phyloP scores from a whole-genome alignment of 495 filamentous ascomycete genomes.

The Aspergillus incahuasiensis region DNA sequence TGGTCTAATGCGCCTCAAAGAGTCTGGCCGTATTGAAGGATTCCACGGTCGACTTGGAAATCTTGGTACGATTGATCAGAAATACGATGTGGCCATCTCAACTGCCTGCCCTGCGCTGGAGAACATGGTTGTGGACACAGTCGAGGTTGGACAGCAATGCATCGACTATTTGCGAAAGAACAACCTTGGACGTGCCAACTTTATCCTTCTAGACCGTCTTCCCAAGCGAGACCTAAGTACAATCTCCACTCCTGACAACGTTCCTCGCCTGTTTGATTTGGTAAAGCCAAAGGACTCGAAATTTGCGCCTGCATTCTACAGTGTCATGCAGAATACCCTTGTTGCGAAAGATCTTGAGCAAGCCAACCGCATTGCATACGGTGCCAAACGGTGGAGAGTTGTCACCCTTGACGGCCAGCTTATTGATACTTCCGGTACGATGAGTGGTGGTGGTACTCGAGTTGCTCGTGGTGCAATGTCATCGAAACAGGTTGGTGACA shows the following conservation, averaged over 20 bases:
- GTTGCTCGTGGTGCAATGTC: slow-evolving; percentile 92
- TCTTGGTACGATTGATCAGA: slow-evolving; percentile 88
- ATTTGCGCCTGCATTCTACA: slow-evolving; percentile 91
- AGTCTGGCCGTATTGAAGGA: slow-evolving; percentile 92
- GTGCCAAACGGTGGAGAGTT: slow-evolving; percentile 86
- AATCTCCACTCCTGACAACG: slow-evolving; percentile 86
- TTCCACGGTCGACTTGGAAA: slow-evolving; percentile 96
- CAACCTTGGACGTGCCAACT: slow-evolving; percentile 93
- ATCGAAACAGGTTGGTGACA: slow-evolving; percentile 82
- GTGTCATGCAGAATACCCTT: slow-evolving; percentile 85
- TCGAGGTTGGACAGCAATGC: slow-evolving; percentile 93
- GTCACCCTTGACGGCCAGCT: slow-evolving; percentile 93
- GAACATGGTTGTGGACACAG: slow-evolving; percentile 92
- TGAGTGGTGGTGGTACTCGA: slow-evolving; percentile 91
- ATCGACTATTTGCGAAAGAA: slow-evolving; percentile 97
- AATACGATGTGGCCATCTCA: slow-evolving; percentile 94
- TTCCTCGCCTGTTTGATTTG: slow-evolving; percentile 87
- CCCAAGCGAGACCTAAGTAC: slow-evolving; percentile 66
- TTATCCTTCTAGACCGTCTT: slow-evolving; percentile 89
- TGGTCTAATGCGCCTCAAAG: slow-evolving; percentile 88
- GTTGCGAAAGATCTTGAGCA: slow-evolving; percentile 90
- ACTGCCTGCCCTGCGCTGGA: slow-evolving; percentile 89
- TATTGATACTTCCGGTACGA: slow-evolving; percentile 95
- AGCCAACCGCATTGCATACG: slow-evolving; percentile 94
- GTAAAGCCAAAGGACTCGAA: slow-evolving; percentile 82